Conservation (phyloP, 2,329 filamentous ascomycete genomes). For the Clarireedia paspali region DNA sequence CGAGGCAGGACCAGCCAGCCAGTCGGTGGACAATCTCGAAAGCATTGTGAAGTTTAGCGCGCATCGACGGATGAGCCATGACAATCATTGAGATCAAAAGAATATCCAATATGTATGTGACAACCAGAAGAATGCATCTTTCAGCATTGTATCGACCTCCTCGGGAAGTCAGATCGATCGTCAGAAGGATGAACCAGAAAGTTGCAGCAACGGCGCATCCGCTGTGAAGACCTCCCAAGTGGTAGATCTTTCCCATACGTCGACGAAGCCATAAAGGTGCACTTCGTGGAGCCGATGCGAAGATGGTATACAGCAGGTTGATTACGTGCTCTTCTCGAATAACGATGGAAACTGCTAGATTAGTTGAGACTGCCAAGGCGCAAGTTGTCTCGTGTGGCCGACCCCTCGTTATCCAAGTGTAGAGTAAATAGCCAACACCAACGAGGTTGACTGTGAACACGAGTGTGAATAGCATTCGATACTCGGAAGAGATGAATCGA, state of each 20-base stretch:
- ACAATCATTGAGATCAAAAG: constrained; percentile 53
- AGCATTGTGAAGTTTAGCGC: constrained; percentile 55
- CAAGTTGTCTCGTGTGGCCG: neutral
- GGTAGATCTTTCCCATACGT: constrained; percentile 42
- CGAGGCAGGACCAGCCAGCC: constrained; percentile 60
- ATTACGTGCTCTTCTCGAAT: constrained; percentile 47
- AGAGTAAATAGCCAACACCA: constrained; percentile 31
- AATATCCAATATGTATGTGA: constrained; percentile 50
- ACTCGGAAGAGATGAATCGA: constrained; percentile 25
- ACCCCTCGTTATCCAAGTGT: constrained; percentile 10
- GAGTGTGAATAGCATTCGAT: constrained; percentile 49
- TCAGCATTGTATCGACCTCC: constrained; percentile 30
- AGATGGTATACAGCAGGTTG: constrained; percentile 41
- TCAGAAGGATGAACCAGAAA: constrained; percentile 38
- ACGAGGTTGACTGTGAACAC: constrained; percentile 42
- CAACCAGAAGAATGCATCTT: constrained; percentile 36
- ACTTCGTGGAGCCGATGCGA: constrained; percentile 38
- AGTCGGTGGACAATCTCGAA: constrained; percentile 69
- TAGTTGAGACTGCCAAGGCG: constrained; percentile 12
- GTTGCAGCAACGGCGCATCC: constrained; percentile 41
- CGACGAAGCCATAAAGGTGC: constrained; percentile 41
- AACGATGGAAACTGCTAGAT: constrained; percentile 38
- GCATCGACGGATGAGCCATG: constrained; percentile 56
- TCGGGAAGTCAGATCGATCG: constrained; percentile 27
- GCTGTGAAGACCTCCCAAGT: constrained; percentile 46